Evolutionary conservation across 2,329 filamentous ascomycete genomes (phyloP).

Genomic region (Teratosphaeria pseudoeucalypti): DNA sequence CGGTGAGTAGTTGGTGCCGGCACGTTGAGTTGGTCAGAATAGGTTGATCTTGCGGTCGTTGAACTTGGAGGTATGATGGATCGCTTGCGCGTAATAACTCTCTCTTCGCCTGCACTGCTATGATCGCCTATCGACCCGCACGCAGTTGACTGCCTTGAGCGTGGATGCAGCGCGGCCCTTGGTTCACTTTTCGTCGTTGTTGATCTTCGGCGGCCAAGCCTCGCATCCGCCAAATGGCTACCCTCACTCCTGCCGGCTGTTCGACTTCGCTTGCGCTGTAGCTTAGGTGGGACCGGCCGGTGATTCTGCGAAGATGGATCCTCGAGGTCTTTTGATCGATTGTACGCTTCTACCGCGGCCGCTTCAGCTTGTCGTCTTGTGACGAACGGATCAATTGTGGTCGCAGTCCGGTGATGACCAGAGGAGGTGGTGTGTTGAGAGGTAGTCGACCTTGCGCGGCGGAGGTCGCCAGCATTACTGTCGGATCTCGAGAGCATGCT

Average conservation of each 20-base stretch:
- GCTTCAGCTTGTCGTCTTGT: slow-evolving; percentile 51
- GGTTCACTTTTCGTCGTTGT: slow-evolving; percentile 4
- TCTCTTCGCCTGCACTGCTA: slow-evolving; percentile 6
- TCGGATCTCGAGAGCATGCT: slow-evolving; percentile 25
- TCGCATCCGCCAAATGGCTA: slow-evolving; percentile 24
- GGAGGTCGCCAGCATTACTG: slow-evolving; percentile 22
- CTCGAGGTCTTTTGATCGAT: slow-evolving; percentile 38
- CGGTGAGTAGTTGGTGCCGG: slow-evolving; percentile 4
- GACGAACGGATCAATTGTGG: slow-evolving; percentile 29
- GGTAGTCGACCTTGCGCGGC: slow-evolving; percentile 24
- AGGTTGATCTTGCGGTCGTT: neutral
- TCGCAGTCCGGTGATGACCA: slow-evolving; percentile 10
- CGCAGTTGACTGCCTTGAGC: slow-evolving; percentile 1
- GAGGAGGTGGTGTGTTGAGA: slow-evolving; percentile 29
- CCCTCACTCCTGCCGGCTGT: slow-evolving; percentile 20
- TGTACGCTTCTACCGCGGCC: slow-evolving; percentile 52
- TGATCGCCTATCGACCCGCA: slow-evolving; percentile 1
- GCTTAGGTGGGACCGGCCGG: slow-evolving; percentile 6
- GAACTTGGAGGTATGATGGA: slow-evolving; percentile 11
- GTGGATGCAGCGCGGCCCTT: slow-evolving; percentile 5
- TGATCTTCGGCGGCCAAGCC: slow-evolving; percentile 12
- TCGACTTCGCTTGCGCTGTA: slow-evolving; percentile 16
- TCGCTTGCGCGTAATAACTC: slow-evolving; percentile 13
- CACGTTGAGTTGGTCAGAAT: slow-evolving; percentile 1
- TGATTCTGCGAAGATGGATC: slow-evolving; percentile 7